Percentiles rank a stretch among this genome's conserved stretches.
Conservation (phyloP, 805 yeast species). For the Candida ponderosae region DNA sequence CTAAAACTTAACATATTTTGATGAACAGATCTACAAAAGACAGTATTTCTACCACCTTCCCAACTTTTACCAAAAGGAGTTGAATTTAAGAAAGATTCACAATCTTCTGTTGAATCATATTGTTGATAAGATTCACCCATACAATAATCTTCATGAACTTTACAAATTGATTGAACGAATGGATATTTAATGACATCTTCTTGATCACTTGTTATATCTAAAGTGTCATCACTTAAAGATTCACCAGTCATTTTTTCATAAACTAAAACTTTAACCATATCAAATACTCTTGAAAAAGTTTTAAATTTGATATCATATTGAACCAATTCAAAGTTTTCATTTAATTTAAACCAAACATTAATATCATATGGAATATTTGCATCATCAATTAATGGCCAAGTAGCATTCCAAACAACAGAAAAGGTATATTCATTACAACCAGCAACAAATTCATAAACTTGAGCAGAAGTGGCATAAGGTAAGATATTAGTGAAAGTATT, state of each 20-base stretch:
- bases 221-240: background rate
- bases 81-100: slow-evolving; percentile 5
- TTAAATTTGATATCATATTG: slow-evolving; percentile 15
- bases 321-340: slow-evolving; percentile 5
- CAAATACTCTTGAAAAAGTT: slow-evolving; percentile 11
- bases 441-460: slow-evolving; percentile 7
- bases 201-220: slow-evolving; percentile 1
- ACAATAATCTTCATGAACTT: slow-evolving; percentile 12
- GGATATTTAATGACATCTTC: slow-evolving; percentile 1
- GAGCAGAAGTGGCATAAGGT: slow-evolving; percentile 9
- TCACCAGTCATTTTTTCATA: slow-evolving; percentile 2
- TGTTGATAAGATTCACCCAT: slow-evolving; percentile 11
- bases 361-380: slow-evolving; percentile 11
- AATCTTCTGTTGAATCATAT: slow-evolving; percentile 8
- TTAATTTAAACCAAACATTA: slow-evolving; percentile 8
- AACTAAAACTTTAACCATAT: slow-evolving; percentile 4
- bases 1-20: slow-evolving; percentile 17
- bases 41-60: slow-evolving; percentile 20
- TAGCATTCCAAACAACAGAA: slow-evolving; percentile 7
- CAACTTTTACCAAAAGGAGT: slow-evolving; percentile 12
- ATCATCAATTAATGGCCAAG: slow-evolving; percentile 7
- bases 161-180: slow-evolving; percentile 14
- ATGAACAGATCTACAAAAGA: slow-evolving; percentile 18
- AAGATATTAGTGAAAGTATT: slow-evolving; percentile 7
- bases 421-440: slow-evolving; percentile 7